A percentile compares a stretch with the other conserved stretches of the same genome.
phyloP scores from a whole-genome alignment of 805 yeast species.

The Candida quercuum region DNA sequence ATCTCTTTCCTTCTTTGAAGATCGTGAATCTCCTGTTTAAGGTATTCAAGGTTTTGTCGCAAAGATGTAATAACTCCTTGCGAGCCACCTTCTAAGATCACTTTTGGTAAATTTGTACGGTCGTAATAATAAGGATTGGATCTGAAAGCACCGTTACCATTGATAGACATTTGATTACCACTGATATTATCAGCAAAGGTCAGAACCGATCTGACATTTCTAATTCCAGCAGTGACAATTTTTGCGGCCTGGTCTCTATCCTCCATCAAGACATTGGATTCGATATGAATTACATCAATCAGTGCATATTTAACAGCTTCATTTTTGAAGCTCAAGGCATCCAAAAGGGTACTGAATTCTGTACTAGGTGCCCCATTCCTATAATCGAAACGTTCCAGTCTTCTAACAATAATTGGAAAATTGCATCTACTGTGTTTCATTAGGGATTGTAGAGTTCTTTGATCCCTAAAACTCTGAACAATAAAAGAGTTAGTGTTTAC shows the following conservation, averaged over 20 bases:
- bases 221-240: slow-evolving; percentile 29
- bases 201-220: slow-evolving; percentile 37
- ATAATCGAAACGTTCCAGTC: slow-evolving; percentile 54
- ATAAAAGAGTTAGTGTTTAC: slow-evolving; percentile 55
- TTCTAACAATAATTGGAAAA: slow-evolving; percentile 44
- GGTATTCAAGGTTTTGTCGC: not conserved
- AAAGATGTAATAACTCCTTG: slow-evolving; percentile 15
- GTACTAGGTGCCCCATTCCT: slow-evolving; percentile 36
- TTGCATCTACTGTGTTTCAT: slow-evolving; percentile 27
- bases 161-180: slow-evolving; percentile 41
- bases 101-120: slow-evolving; percentile 8
- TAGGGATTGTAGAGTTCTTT: slow-evolving; percentile 33
- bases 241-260: slow-evolving; percentile 47
- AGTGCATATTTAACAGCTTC: slow-evolving; percentile 53
- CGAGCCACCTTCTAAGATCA: slow-evolving; percentile 3
- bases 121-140: slow-evolving; percentile 50
- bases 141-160: slow-evolving; percentile 37
- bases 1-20: slow-evolving; percentile 9
- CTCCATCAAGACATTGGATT: slow-evolving; percentile 48
- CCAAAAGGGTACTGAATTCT: slow-evolving; percentile 45
- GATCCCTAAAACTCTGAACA: slow-evolving; percentile 61
- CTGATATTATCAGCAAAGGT: slow-evolving; percentile 35
- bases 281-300: slow-evolving; percentile 59
- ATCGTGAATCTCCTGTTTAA: not conserved
- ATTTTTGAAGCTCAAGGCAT: slow-evolving; percentile 51